Percentiles rank a stretch among this genome's conserved stretches.
phyloP scores from a whole-genome alignment of 371 early-diverging fungal genomes.

The Mucor indicus region DNA sequence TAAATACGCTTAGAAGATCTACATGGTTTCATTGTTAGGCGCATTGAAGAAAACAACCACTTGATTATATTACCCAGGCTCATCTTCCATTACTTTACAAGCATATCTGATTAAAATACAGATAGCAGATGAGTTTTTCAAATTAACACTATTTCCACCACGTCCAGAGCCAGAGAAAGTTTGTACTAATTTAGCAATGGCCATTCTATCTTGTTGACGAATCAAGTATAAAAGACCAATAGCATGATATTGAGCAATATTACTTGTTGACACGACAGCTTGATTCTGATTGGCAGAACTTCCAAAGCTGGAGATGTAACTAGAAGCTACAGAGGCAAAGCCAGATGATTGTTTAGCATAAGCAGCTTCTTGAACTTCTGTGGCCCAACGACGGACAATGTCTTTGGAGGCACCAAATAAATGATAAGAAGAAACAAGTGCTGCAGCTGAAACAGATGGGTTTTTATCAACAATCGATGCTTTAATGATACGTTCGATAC shows the following conservation, averaged over 20 bases:
- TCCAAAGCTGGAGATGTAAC: constrained; percentile 57
- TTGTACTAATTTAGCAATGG: constrained; percentile 93
- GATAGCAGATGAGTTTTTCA: constrained; percentile 87
- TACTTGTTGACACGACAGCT: constrained; percentile 57
- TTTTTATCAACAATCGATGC: constrained; percentile 96
- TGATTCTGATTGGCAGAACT: constrained; percentile 36
- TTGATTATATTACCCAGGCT: constrained; percentile 51
- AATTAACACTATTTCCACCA: constrained; percentile 46
- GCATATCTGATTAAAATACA: constrained; percentile 93
- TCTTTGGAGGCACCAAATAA: constrained; percentile 81
- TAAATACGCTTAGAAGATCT: constrained; percentile 74
- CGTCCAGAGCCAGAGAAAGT: constrained; percentile 64
- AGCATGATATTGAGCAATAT: constrained; percentile 95
- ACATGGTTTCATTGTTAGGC: neutral
- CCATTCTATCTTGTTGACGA: constrained; percentile 96
- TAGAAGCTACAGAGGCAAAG: constrained; percentile 48
- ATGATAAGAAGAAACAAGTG: constrained; percentile 91
- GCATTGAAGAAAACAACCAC: too few relatives aligned
- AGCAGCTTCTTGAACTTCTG: constrained; percentile 87
- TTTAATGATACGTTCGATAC: constrained; percentile 95
- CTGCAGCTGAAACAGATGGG: constrained; percentile 86
- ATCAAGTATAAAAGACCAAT: constrained; percentile 92
- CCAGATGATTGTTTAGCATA: constrained; percentile 66
- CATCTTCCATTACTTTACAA: constrained; percentile 92
- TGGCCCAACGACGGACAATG: constrained; percentile 84